phyloP scores from a whole-genome alignment of 192 early-diverging fungal genomes.

The Umbelopsis isabellina region DNA sequence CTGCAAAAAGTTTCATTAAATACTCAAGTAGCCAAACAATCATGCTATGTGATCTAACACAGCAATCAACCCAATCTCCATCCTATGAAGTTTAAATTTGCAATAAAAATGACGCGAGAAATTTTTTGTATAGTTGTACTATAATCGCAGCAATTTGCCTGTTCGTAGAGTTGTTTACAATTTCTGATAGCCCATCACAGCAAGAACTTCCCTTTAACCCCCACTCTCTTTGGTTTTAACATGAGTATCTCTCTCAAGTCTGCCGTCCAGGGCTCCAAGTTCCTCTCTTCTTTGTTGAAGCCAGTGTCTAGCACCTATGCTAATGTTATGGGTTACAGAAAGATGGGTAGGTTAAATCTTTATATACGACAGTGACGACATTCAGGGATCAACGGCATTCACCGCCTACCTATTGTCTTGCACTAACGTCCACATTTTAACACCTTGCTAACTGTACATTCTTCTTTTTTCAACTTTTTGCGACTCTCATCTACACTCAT shows the following conservation, averaged over 20 bases:
- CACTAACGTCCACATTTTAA: no score
- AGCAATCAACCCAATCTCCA: no score
- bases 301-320: constrained; percentile 70
- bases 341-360: constrained; percentile 59
- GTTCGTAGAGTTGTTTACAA: constrained; percentile 10
- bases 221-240: neutral
- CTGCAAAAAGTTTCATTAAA: no score
- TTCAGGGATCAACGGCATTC: no score
- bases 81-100: neutral
- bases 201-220: constrained; percentile 13
- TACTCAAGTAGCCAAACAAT: no score
- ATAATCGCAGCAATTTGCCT: neutral
- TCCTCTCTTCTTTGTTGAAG: constrained; percentile 53
- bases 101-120: constrained; percentile 3
- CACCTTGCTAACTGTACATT: no score
- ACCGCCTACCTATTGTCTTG: no score
- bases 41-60: no score
- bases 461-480: no score
- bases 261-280: constrained; percentile 56
- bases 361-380: no score
- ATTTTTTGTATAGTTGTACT: constrained; percentile 16
- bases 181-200: constrained; percentile 1
- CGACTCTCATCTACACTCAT: no score
- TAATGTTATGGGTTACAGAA: constrained; percentile 69
- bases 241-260: constrained; percentile 51